phyloP scores from a whole-genome alignment of 176 grass and related monocot species.

The Ensete glaucum region DNA sequence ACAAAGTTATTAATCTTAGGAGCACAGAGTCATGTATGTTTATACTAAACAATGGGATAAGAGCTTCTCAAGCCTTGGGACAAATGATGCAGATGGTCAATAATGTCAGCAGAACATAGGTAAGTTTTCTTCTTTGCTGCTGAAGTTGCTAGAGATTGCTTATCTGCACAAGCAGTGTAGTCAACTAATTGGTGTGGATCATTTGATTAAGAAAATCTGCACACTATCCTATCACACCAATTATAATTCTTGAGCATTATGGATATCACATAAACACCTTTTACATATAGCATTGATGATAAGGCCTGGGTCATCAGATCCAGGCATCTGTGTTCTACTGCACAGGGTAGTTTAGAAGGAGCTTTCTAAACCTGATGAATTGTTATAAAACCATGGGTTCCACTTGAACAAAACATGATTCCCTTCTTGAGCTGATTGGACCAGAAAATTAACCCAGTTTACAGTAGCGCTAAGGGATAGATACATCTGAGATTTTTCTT shows the following conservation, averaged over 20 bases:
- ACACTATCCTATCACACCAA: no score
- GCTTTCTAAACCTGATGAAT: neutral
- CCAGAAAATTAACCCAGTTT: neutral
- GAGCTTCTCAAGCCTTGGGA: neutral
- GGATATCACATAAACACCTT: no score
- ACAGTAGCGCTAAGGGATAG: neutral
- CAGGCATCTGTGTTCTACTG: neutral
- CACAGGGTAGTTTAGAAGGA: neutral
- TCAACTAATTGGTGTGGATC: no score
- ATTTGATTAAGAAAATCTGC: no score
- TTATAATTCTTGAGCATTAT: no score
- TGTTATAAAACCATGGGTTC: neutral
- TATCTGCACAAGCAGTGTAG: no score
- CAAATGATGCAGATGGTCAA: neutral
- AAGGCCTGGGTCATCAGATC: neutral
- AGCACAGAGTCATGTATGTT: neutral
- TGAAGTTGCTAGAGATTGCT: neutral
- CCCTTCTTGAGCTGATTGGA: neutral
- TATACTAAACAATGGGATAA: neutral
- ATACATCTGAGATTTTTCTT: neutral
- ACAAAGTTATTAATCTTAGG: neutral
- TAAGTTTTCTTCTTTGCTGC: neutral
- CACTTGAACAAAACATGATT: neutral
- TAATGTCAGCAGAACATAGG: neutral
- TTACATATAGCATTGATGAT: neutral